phyloP scores from a whole-genome alignment of 805 yeast genomes.

The Ogataea sp. region DNA sequence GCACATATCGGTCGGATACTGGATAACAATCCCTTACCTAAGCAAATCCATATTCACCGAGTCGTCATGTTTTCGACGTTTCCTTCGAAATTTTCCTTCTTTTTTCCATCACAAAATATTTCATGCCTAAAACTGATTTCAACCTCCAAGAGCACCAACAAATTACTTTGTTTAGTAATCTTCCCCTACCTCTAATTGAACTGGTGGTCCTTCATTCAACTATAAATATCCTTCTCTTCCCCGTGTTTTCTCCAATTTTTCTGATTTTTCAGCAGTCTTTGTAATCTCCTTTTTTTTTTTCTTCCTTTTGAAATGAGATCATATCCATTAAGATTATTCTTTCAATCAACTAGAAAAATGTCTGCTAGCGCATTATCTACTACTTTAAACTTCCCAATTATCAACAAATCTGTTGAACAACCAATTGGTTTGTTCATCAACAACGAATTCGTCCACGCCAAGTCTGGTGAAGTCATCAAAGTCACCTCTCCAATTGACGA shows the following conservation, averaged over 20 bases:
- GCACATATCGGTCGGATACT: too few relatives aligned
- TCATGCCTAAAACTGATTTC: too few relatives aligned
- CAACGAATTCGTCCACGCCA: conserved; percentile 45
- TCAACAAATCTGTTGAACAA: conserved; percentile 33
- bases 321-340: neutral
- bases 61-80: too few relatives aligned
- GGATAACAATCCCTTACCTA: too few relatives aligned
- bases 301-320: neutral
- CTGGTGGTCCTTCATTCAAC: too few relatives aligned
- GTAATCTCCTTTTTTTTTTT: too few relatives aligned
- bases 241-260: neutral
- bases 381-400: conserved; percentile 25
- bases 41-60: too few relatives aligned
- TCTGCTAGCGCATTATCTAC: conserved; percentile 16
- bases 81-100: too few relatives aligned
- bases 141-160: too few relatives aligned
- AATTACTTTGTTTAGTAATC: too few relatives aligned
- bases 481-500: conserved; percentile 47
- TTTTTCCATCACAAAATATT: too few relatives aligned
- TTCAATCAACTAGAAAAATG: conserved; percentile 2
- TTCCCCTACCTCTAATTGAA: neutral
- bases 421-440: conserved; percentile 55
- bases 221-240: neutral
- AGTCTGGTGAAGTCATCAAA: conserved; percentile 41
- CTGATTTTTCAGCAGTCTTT: too few relatives aligned